Conservation (phyloP, 2,329 filamentous ascomycete species). For the Cladobotryum protrusum region DNA sequence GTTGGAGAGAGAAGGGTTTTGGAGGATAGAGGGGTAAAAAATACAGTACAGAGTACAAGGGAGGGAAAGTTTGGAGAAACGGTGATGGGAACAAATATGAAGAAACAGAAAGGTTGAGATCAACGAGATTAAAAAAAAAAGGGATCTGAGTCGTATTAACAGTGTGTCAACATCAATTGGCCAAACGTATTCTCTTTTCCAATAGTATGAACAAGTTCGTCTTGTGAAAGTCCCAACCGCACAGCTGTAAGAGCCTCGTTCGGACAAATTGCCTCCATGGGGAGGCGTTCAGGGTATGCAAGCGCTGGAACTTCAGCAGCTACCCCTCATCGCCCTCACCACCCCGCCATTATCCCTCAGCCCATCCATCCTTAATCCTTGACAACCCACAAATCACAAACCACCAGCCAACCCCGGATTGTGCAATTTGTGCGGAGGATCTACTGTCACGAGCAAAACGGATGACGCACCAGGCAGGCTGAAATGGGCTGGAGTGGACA, state of each 20-base stretch:
- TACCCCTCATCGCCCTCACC: constrained; percentile 10
- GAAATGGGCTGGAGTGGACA: too few relatives aligned
- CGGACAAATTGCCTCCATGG: constrained; percentile 11
- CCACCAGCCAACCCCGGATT: not conserved
- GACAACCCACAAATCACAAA: not conserved
- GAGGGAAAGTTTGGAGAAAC: not conserved
- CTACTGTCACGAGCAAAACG: constrained; percentile 7
- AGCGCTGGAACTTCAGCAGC: not conserved
- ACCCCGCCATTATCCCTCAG: constrained; percentile 5
- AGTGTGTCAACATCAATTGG: not conserved
- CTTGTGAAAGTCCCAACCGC: not conserved
- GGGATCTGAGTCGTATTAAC: too few relatives aligned
- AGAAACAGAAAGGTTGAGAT: not conserved
- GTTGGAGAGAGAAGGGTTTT: not conserved
- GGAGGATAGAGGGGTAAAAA: not conserved
- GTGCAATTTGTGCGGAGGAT: constrained; percentile 3
- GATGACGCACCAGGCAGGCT: not conserved
- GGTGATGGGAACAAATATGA: not conserved
- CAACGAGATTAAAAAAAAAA: too few relatives aligned
- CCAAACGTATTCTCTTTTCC: not conserved
- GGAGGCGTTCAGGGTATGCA: not conserved
- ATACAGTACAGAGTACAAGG: not conserved
- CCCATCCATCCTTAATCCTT: not conserved
- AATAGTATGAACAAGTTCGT: not conserved
- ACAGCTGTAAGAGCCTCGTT: not conserved